Evolutionary conservation across 75 land plant species (phyloP).

Genomic region (Selaginella tamariscina): DNA sequence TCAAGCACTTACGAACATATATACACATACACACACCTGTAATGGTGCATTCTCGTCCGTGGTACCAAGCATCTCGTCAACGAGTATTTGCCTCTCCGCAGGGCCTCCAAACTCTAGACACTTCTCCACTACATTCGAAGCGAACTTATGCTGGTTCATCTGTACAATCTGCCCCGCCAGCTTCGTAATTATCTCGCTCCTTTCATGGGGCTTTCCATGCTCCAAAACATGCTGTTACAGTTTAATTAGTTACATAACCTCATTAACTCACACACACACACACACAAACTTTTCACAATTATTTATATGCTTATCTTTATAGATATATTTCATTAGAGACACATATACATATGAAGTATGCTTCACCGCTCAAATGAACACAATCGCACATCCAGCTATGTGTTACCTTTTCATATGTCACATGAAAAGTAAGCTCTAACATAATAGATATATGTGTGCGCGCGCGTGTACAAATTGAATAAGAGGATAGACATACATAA

Average conservation of each 20-base stretch:
- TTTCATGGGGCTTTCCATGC: slow-evolving; percentile 33
- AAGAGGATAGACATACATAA: not conserved
- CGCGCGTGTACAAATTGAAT: not conserved
- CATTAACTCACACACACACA: too few relatives aligned
- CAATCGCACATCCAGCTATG: too few relatives aligned
- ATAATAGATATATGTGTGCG: not conserved
- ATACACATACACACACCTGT: slow-evolving; percentile 51
- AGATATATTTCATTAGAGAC: not conserved
- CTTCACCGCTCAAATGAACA: not conserved
- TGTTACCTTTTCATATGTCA: not conserved
- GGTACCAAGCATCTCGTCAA: slow-evolving; percentile 50
- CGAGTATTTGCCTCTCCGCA: slow-evolving; percentile 35
- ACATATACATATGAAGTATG: not conserved
- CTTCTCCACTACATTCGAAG: slow-evolving; percentile 8
- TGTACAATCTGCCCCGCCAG: slow-evolving; percentile 9
- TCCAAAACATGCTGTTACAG: slow-evolving; percentile 86
- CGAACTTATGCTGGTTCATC: slow-evolving; percentile 9
- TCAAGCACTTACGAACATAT: too few relatives aligned
- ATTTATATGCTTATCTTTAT: not conserved
- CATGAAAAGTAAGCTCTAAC: not conserved
- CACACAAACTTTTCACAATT: not conserved
- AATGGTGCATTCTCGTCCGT: slow-evolving; percentile 55
- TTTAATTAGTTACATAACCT: too few relatives aligned
- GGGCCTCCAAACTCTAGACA: slow-evolving; percentile 36
- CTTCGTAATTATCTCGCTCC: slow-evolving; percentile 7